Conservation (phyloP, 495 filamentous ascomycete genomes). For the Saxispiralis lemnorum region DNA sequence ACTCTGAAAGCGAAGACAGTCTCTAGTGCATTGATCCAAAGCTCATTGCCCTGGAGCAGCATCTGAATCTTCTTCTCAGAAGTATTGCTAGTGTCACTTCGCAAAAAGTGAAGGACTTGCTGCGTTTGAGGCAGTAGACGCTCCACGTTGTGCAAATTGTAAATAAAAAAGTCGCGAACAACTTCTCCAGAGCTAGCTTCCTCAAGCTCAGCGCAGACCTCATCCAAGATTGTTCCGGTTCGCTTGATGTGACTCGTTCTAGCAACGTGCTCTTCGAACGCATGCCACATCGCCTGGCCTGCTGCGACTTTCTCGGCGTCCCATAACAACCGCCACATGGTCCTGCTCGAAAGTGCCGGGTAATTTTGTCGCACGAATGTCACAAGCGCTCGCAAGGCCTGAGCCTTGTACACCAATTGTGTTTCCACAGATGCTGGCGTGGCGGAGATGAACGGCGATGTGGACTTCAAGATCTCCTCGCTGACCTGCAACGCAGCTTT, state of each 20-base stretch:
- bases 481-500: conserved; percentile 63
- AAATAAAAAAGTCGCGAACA: conserved; percentile 66
- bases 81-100: conserved; percentile 29
- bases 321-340: conserved; percentile 70
- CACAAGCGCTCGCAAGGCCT: conserved; percentile 54
- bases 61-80: conserved; percentile 12
- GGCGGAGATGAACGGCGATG: conserved; percentile 50
- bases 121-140: conserved; percentile 60
- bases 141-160: conserved; percentile 55
- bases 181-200: conserved; percentile 42
- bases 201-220: conserved; percentile 43
- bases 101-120: conserved; percentile 49
- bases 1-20: conserved; percentile 58
- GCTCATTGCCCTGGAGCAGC: conserved; percentile 49
- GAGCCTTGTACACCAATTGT: conserved; percentile 52
- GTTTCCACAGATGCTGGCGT: conserved; percentile 59
- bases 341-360: conserved; percentile 38
- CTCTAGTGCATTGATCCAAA: conserved; percentile 53
- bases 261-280: conserved; percentile 39
- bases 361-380: conserved; percentile 40
- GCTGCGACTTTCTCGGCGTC: conserved; percentile 78
- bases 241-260: conserved; percentile 29
- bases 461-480: conserved; percentile 60
- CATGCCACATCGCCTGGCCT: conserved; percentile 64
- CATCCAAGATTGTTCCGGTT: conserved; percentile 29